Evolutionary conservation across 768 basidiomycete genomes (phyloP), one percentile per base, ranked within the genome.

Genomic region (Tricholoma flavovirens): DNA sequence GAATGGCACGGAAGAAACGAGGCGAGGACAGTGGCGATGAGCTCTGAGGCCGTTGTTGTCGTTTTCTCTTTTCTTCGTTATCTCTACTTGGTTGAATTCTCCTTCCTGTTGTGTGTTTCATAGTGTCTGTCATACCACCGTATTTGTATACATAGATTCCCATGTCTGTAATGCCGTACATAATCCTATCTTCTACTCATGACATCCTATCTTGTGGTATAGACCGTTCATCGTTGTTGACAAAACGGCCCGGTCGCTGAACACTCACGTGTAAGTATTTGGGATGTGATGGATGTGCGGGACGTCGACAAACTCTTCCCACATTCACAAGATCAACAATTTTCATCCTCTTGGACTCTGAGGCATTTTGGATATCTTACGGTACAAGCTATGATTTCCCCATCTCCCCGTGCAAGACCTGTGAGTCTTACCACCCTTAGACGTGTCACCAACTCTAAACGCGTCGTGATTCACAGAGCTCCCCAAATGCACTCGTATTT

Each of bases 1-100:
- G 95, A 56, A 90, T 96, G 72, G 91, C 88, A 62, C 78, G 87
- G 72, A 87, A 83, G 70, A 95, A 95, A 82, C 80, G 83, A 60
- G 93, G 91, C 64, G 88, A 90, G 75, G 90, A 92, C 64, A 81
- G 79, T 53, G 86, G 86, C 62, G 87, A 89, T 64, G 81, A 83
- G 73, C 76, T 79, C 59, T 83, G 71, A 76, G 65, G 58, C 57
- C 49, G 55, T 60, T 29, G 56, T 38, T 17, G 50, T 49, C 32
- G n/a, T 57, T 59, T 22, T 36, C 35, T 46, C 5, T 51, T 49
- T 7, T 59, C 33, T 38, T 43, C 42, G 21, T 53, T 17, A 54
- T 38, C 42, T 53, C 29, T 49, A 49, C 21, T 49, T 30, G 26
- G 29, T 7, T 49, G 11, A 5, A 24, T 6, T 14, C 22, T 46